Evolutionary conservation across 2,329 filamentous ascomycete species (phyloP), one percentile per base, ranked within the genome.

Genomic region (Tolypocladium guangdongense): DNA sequence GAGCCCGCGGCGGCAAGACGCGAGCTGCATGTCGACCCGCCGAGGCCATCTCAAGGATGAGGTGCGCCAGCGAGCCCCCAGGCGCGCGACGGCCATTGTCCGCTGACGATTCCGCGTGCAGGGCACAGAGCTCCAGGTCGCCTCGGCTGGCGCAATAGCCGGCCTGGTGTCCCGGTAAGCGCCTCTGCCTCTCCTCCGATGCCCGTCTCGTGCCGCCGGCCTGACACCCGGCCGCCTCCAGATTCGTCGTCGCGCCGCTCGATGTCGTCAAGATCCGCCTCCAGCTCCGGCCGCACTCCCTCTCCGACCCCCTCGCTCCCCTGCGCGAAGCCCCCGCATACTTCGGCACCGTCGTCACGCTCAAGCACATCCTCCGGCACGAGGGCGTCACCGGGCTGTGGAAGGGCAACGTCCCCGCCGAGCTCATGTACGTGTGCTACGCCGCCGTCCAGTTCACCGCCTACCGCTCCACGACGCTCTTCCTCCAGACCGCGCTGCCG

Each of bases 201-300:
- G 30, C 33, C 33, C 33, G 36, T 32, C 14, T 36, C 20, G 38
- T 4, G 47, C 32, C 22, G 36, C 24, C 32, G 43, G 37, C 24
- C 24, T 49, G 8, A 10, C 45, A 8, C 49, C 49, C 2, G 49
- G 24, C 16, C 8, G 20, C 50, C 8, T 51, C 36, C 61, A 90
- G 88, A 67, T 97, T 99, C 76, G 82, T 93, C 65, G 86, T 97
- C 66, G 90, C 93, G 20, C 93, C 93, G 52, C 87, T 99, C 60
- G 93, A 99, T 70, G 93, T 99, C 58, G 84, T 97, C 73, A 97
- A 99, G 76, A 99, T 99, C 72, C 88, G 93, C 48, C 84, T 97
- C 47, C 93, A 99, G 69, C 83, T 99, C 20, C 93, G 97, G 70
- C 82, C 88, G 46, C 87, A 95, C 73, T 90, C 89, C 49, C 81